Conservation (phyloP, 2,329 filamentous ascomycete species). For the Xylaria sp. region DNA sequence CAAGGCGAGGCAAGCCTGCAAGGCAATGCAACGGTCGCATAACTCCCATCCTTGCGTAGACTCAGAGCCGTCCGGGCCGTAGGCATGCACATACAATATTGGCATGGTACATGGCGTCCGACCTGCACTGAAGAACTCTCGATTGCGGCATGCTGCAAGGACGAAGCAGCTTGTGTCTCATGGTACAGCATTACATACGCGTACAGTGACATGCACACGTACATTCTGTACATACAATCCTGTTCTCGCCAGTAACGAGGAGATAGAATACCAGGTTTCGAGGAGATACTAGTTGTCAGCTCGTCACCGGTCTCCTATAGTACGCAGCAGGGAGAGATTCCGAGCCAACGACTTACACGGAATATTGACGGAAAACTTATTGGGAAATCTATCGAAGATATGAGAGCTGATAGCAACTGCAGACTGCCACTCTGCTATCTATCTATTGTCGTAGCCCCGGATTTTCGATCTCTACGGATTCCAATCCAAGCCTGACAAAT, state of each 20-base stretch:
- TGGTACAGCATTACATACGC: background rate
- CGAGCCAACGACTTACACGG: background rate
- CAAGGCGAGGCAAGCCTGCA: background rate
- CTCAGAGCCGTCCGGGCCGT: too few relatives aligned
- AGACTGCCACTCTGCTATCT: background rate
- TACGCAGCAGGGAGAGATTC: background rate
- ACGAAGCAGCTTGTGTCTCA: constrained; percentile 7
- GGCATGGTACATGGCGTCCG: too few relatives aligned
- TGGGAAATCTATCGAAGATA: background rate
- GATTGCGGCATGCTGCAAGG: background rate
- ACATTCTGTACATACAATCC: background rate
- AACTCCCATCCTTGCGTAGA: background rate
- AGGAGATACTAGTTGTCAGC: background rate
- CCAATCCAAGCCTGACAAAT: background rate
- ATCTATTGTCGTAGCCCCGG: background rate
- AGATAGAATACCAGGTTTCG: background rate
- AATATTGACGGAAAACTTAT: background rate
- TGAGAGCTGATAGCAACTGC: background rate
- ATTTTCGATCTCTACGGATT: background rate
- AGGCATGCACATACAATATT: too few relatives aligned
- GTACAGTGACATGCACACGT: background rate
- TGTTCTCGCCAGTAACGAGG: background rate
- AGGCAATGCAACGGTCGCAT: constrained; percentile 13
- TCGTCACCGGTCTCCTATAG: background rate
- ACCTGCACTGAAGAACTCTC: background rate